A percentile compares a stretch with the other conserved stretches of the same genome.
Conservation (phyloP, 306 rosid species). For the Coriaria nepalensis region DNA sequence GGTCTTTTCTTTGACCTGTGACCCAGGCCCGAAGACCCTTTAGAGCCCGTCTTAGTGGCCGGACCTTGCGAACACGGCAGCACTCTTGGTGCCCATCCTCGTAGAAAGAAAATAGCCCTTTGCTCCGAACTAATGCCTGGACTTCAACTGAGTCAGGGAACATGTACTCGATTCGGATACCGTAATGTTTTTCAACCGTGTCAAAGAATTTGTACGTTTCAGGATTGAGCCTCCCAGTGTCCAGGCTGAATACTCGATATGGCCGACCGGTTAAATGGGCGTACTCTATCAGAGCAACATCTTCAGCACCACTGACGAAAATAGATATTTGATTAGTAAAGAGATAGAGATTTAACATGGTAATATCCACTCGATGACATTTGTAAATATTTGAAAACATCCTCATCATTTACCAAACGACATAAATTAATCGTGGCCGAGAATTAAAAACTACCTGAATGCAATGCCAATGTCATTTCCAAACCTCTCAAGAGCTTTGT, state of each 20-base stretch:
- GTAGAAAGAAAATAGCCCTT: constrained; percentile 88
- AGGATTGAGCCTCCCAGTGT: constrained; percentile 87
- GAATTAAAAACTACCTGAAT: constrained; percentile 40
- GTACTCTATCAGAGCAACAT: constrained; percentile 85
- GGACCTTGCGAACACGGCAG: constrained; percentile 90
- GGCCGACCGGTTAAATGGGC: constrained; percentile 90
- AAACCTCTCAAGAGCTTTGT: constrained; percentile 56
- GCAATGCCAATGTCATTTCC: constrained; percentile 79
- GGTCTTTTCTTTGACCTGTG: constrained; percentile 91
- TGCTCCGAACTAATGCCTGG: constrained; percentile 80
- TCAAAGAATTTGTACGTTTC: constrained; percentile 77
- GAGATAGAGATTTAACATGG: neutral
- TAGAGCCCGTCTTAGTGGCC: constrained; percentile 79
- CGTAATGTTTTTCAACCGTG: constrained; percentile 71
- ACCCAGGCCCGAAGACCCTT: constrained; percentile 91
- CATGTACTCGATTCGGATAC: constrained; percentile 84
- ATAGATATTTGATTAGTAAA: constrained; percentile 14
- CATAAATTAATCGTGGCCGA: neutral
- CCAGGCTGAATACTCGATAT: constrained; percentile 75
- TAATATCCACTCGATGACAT: too few relatives aligned
- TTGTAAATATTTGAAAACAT: too few relatives aligned
- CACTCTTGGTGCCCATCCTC: constrained; percentile 99
- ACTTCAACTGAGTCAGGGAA: constrained; percentile 90
- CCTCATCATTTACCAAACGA: too few relatives aligned
- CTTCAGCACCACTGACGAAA: constrained; percentile 89